phyloP scores from a whole-genome alignment of 331 rosid genomes.

The Prunus yedoensis region DNA sequence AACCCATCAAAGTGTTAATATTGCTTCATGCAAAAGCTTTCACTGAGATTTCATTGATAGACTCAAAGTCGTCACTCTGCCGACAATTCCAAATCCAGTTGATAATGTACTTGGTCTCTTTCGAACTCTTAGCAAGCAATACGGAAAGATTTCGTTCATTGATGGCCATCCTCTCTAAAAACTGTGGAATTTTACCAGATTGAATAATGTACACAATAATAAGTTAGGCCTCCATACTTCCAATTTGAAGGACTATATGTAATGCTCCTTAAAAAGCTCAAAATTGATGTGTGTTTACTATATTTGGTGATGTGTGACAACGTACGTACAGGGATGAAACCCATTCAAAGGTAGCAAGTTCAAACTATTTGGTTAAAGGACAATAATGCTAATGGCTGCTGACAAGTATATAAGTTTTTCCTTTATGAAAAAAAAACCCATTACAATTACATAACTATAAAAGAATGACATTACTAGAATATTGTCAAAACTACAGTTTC shows the following conservation, averaged over 20 bases:
- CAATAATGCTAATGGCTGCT: too few relatives aligned
- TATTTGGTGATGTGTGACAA: not conserved
- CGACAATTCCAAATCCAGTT: not conserved
- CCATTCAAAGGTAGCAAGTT: not conserved
- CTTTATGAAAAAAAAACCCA: too few relatives aligned
- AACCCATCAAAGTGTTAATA: not conserved
- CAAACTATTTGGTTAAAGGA: not conserved
- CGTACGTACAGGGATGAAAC: not conserved
- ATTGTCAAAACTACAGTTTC: too few relatives aligned
- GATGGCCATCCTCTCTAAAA: not conserved
- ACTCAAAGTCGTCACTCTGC: not conserved
- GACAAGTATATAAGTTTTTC: too few relatives aligned
- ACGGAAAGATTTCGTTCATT: not conserved
- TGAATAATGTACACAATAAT: not conserved
- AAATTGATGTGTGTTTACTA: not conserved
- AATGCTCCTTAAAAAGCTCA: not conserved
- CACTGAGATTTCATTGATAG: not conserved
- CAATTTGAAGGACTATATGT: not conserved
- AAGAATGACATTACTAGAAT: too few relatives aligned
- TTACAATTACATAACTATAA: too few relatives aligned
- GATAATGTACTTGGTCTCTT: constrained; percentile 5
- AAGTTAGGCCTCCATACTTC: not conserved
- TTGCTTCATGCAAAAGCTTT: constrained; percentile 4
- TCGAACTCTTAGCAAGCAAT: not conserved
- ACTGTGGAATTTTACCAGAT: constrained; percentile 1